Evolutionary conservation across 2,329 filamentous ascomycete species (phyloP), one percentile per base, ranked within the genome.

Genomic region (Fusarium udum): DNA sequence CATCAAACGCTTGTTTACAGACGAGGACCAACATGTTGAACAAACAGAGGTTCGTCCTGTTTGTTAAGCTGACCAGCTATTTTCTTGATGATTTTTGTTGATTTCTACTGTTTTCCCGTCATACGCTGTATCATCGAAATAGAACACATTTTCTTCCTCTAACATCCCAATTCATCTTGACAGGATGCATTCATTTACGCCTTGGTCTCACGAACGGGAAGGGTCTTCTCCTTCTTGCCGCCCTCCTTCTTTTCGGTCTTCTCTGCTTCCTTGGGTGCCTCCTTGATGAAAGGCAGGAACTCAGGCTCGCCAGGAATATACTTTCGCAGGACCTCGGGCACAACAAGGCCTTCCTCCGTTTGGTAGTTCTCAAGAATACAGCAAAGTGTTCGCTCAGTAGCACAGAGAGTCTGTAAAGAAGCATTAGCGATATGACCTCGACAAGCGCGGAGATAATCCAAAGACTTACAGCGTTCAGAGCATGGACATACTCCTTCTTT

Each of bases 331-430:
- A 92, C 91, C 83, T 95, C 92, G 2, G 95, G 95, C 39, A 97
- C 92, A 64, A 89, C 88, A 77, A 97, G 87, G 72, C 94, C 94
- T 87, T 94, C 93, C 79, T 95, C 91, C 1, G 92, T 96, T 86
- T 99, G 96, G 84, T 95, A 98, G 85, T 98, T 99, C 85, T 99
- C 96, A 43, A 99, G 89, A 48, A 99, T 87, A 81, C 95, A 98
- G 88, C 96, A 98, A 56, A 98, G 87, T 2, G 95, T 94, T 80
- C 95, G 90, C 80, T 97, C 95, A 3, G 95, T 98, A 24, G 95
- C 95, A 82, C 93, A 95, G 43, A 98, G 87, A 26, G 93, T 97
- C 71, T 78, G 8, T 13, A 24, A 32, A 31, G 9, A 26, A 18
- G 22, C 48, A 42, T 78, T 43, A 78, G 70, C 39, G 49, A 46